These are phyloP conservation scores for Syzygium syzygioides DNA, from an alignment of 441 rosid genomes.

Conservation along the genomic window DNA sequence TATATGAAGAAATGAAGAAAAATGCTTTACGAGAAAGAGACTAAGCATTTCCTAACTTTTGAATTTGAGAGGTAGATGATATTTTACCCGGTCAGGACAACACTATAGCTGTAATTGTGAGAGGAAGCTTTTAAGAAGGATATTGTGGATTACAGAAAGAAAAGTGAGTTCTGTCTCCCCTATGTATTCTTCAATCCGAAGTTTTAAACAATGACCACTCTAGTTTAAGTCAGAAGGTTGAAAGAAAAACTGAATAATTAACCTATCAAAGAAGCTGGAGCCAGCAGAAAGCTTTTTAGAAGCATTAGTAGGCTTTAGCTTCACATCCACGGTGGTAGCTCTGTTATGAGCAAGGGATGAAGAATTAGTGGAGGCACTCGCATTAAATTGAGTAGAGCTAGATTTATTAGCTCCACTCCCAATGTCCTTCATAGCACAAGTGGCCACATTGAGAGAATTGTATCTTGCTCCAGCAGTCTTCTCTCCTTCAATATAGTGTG, in stretches of 20 bases:
- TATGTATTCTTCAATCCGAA: not conserved
- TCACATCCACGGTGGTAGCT: conserved; percentile 23
- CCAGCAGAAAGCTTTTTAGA: conserved; percentile 39
- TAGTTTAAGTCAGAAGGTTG: not conserved
- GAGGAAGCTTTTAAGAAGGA: not conserved
- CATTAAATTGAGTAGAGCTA: conserved; percentile 22
- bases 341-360: conserved; percentile 17
- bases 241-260: not conserved
- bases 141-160: not conserved
- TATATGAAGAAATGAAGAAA: not conserved
- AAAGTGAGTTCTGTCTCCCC: not conserved
- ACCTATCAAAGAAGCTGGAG: conserved; percentile 80
- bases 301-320: conserved; percentile 29
- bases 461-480: conserved; percentile 11
- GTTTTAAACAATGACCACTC: not conserved
- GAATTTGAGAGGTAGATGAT: not conserved
- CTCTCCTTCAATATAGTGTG: conserved; percentile 16
- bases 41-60: not conserved
- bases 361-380: conserved; percentile 22
- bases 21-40: not conserved
- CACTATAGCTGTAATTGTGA: not conserved
- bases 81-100: not conserved
- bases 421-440: conserved; percentile 8
- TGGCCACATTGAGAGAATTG: conserved; percentile 5
- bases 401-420: conserved; percentile 18